Evolutionary conservation across 139 green algal species (phyloP).

Genomic region (Coelastrella sp.): DNA sequence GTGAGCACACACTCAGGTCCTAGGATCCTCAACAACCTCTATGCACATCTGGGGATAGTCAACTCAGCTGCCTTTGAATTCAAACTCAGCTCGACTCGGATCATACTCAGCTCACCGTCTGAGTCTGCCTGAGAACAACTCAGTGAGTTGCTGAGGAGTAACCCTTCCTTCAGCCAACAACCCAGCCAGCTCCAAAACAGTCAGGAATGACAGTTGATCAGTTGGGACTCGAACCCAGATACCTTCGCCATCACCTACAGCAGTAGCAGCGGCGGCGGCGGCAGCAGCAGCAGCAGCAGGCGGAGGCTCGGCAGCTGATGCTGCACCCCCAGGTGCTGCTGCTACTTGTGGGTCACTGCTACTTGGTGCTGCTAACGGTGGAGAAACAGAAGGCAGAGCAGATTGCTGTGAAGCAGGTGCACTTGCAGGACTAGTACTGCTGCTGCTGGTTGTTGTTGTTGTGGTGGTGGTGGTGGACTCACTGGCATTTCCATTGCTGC

Average conservation of each 20-base stretch:
- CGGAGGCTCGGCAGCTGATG: not conserved
- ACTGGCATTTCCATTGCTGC: not conserved
- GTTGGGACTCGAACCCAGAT: not conserved
- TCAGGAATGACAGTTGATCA: slow-evolving; percentile 1
- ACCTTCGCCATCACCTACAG: not conserved
- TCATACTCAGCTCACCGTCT: not conserved
- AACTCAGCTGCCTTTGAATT: no score
- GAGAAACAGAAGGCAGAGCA: no score
- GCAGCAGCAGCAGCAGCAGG: not conserved
- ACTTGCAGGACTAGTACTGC: no score
- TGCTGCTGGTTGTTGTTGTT: not conserved
- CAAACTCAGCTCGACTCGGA: no score
- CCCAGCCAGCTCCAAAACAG: not conserved
- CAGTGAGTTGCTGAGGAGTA: not conserved
- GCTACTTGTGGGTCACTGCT: not conserved
- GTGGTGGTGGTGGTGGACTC: not conserved
- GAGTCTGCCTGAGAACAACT: not conserved
- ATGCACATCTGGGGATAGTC: no score
- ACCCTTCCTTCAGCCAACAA: not conserved
- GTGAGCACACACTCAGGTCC: no score
- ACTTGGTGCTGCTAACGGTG: not conserved
- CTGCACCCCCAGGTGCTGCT: not conserved
- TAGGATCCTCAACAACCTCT: no score
- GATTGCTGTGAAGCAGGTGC: no score
- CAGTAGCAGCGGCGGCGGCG: not conserved